phyloP scores from a whole-genome alignment of 495 filamentous ascomycete species.

The Baudoinia panamericana region DNA sequence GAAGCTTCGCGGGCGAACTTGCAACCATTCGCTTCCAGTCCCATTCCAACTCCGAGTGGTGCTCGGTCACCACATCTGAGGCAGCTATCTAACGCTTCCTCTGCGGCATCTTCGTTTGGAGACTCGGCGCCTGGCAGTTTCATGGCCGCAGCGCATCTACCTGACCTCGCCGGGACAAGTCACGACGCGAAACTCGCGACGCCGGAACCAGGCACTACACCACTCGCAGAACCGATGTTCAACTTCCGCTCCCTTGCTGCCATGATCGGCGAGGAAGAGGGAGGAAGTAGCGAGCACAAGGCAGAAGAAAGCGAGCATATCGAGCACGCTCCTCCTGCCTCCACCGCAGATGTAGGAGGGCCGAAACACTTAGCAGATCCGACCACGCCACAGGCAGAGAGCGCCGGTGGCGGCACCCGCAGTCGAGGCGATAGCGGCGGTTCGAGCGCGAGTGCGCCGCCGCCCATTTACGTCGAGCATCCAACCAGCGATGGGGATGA shows the following conservation, averaged over 20 bases:
- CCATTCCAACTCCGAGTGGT: constrained; percentile 24
- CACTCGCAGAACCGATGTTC: constrained; percentile 64
- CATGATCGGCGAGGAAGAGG: constrained; percentile 64
- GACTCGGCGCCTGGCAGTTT: constrained; percentile 45
- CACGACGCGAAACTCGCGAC: constrained; percentile 7
- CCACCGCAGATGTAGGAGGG: no score
- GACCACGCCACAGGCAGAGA: no score
- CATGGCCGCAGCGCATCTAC: constrained; percentile 21
- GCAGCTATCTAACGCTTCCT: constrained; percentile 72
- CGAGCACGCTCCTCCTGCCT: constrained; percentile 10
- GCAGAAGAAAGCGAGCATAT: constrained; percentile 23
- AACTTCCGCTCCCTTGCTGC: constrained; percentile 82
- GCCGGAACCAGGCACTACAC: constrained; percentile 17
- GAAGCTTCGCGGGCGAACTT: constrained; percentile 26
- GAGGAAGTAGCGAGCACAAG: constrained; percentile 24
- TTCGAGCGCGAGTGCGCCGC: constrained; percentile 19
- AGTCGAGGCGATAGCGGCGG: constrained; percentile 18
- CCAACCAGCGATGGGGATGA: constrained; percentile 12
- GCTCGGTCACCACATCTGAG: constrained; percentile 47
- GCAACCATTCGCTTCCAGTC: constrained; percentile 25
- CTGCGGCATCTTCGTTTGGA: constrained; percentile 58
- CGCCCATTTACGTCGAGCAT: constrained; percentile 18
- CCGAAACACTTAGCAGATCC: no score
- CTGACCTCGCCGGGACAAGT: constrained; percentile 19
- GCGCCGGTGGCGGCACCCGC: constrained; percentile 4